Percentiles rank a stretch among this genome's conserved stretches.
phyloP scores from a whole-genome alignment of 2,329 filamentous ascomycete genomes.

The Hirsutella rhossiliensis region DNA sequence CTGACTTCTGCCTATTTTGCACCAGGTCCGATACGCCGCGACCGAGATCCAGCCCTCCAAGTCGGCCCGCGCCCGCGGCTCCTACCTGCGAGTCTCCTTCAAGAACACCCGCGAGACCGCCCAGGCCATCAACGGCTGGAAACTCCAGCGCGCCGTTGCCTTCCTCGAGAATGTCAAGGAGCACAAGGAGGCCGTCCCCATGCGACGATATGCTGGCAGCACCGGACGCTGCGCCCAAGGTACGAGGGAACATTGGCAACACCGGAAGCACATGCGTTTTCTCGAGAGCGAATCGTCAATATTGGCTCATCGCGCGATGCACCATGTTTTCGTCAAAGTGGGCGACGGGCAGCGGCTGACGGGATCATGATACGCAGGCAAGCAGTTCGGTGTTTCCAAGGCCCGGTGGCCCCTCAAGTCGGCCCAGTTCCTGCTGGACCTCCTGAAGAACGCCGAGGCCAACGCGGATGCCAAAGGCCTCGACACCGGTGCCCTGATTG shows the following conservation, averaged over 20 bases:
- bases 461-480: conserved; percentile 96
- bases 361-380: conserved; percentile 50
- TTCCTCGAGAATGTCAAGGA: conserved; percentile 98
- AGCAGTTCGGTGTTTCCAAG: conserved; percentile 95
- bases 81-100: conserved; percentile 98
- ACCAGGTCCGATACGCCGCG: conserved; percentile 89
- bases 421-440: conserved; percentile 91
- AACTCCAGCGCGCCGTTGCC: conserved; percentile 83
- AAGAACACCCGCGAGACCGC: conserved; percentile 99
- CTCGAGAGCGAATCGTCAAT: not conserved
- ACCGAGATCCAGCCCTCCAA: conserved; percentile 78
- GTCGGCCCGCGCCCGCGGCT: conserved; percentile 95
- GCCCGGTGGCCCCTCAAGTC: conserved; percentile 99
- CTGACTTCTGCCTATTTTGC: not conserved
- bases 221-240: conserved; percentile 96
- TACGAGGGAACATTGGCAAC: conserved; percentile 41
- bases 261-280: not conserved
- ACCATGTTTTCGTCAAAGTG: not conserved
- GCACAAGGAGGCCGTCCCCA: conserved; percentile 95
- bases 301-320: not conserved
- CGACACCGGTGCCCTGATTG: conserved; percentile 91
- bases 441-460: conserved; percentile 95
- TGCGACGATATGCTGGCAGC: conserved; percentile 94
- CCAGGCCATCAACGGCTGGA: conserved; percentile 99
- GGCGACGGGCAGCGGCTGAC: conserved; percentile 12